Conservation (phyloP, 352 stramenopile species). For the Pelagophyceae sp. region DNA sequence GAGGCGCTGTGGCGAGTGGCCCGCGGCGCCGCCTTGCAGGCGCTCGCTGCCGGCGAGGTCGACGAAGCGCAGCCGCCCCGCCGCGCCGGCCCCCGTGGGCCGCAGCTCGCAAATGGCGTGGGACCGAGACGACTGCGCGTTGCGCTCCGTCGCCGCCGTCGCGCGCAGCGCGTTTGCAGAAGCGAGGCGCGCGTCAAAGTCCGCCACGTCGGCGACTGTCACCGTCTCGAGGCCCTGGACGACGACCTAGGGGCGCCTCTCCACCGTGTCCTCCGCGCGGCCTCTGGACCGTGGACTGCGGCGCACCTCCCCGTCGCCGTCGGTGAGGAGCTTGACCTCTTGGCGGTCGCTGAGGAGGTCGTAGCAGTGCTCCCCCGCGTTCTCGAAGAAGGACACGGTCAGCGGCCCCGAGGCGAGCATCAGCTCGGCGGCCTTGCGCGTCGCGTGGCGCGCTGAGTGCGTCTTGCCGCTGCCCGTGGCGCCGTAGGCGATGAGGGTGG, state of each 20-base stretch:
- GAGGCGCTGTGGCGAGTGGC: slow-evolving; percentile 63
- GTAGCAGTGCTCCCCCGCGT: neutral
- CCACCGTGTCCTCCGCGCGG: too few relatives aligned
- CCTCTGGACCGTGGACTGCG: too few relatives aligned
- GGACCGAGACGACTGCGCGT: slow-evolving; percentile 42
- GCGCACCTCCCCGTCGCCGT: too few relatives aligned
- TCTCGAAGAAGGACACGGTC: slow-evolving; percentile 7
- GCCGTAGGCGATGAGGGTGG: neutral
- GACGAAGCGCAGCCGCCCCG: slow-evolving; percentile 36
- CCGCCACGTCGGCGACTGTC: neutral
- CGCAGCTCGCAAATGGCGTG: slow-evolving; percentile 43
- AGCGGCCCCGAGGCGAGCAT: neutral
- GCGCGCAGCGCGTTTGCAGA: neutral
- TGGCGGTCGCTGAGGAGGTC: neutral
- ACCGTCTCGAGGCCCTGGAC: too few relatives aligned
- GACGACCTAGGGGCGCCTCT: too few relatives aligned
- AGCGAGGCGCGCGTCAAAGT: neutral
- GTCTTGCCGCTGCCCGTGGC: neutral
- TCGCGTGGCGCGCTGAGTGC: neutral
- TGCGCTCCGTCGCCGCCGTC: slow-evolving; percentile 42
- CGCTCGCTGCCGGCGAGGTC: slow-evolving; percentile 53
- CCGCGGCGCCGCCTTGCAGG: slow-evolving; percentile 61
- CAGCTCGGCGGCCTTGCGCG: neutral
- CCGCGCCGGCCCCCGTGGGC: slow-evolving; percentile 16
- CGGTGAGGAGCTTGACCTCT: neutral